phyloP scores from a whole-genome alignment of 2,329 filamentous ascomycete genomes.

The Neonectria ditissima region DNA sequence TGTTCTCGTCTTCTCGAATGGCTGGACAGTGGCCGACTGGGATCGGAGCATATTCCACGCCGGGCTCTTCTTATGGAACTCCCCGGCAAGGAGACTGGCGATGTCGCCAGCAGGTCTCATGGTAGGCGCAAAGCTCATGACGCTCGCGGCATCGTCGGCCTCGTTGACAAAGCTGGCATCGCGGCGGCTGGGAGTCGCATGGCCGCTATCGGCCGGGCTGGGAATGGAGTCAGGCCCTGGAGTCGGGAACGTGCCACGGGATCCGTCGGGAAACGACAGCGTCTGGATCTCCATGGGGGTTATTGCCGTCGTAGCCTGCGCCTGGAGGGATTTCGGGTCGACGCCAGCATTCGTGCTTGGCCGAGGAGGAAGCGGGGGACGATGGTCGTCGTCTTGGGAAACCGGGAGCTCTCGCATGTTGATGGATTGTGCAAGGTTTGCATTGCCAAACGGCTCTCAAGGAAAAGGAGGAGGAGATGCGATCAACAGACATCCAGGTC shows the following conservation, averaged over 20 bases:
- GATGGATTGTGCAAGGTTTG: slow-evolving; percentile 34
- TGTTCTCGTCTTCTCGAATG: slow-evolving; percentile 67
- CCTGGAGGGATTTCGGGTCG: slow-evolving; percentile 59
- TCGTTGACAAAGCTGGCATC: slow-evolving; percentile 56
- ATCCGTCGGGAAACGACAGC: slow-evolving; percentile 77
- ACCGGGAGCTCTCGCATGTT: slow-evolving; percentile 47
- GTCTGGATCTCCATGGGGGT: slow-evolving; percentile 85
- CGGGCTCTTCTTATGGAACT: slow-evolving; percentile 72
- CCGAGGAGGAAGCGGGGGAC: slow-evolving; percentile 68
- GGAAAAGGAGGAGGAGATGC: slow-evolving; percentile 3
- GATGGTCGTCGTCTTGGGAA: slow-evolving; percentile 56
- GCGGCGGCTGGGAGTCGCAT: slow-evolving; percentile 52
- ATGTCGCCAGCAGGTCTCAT: slow-evolving; percentile 75
- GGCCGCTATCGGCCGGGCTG: slow-evolving; percentile 54
- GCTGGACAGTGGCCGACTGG: slow-evolving; percentile 69
- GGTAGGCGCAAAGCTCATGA: slow-evolving; percentile 75
- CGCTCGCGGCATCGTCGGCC: slow-evolving; percentile 72
- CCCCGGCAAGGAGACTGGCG: slow-evolving; percentile 83
- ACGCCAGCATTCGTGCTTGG: slow-evolving; percentile 52
- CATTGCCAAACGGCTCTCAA: slow-evolving; percentile 41
- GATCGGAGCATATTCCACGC: slow-evolving; percentile 76
- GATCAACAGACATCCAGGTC: slow-evolving; percentile 17
- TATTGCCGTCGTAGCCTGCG: slow-evolving; percentile 85
- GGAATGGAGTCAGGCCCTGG: slow-evolving; percentile 51
- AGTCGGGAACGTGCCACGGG: slow-evolving; percentile 71